Conservation (phyloP, 1,139 yeast species). For the Trichomonascaceae sp. region DNA sequence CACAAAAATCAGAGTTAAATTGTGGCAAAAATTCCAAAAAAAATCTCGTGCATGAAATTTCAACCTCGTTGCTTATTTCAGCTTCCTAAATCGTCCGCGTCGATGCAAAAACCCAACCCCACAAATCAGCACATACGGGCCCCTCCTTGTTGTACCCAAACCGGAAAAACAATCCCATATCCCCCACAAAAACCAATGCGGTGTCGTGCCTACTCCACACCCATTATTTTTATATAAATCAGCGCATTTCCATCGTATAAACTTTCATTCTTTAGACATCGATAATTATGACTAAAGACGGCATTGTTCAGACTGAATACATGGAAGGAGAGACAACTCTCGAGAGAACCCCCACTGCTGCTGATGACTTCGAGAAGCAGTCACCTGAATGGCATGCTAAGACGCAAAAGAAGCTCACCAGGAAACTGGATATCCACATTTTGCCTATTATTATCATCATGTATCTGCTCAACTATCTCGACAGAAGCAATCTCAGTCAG, state of each 20-base stretch:
- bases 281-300: not conserved
- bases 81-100: not conserved
- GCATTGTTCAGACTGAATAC: not conserved
- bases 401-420: slow-evolving; percentile 3
- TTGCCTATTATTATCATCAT: slow-evolving; percentile 37
- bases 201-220: not conserved
- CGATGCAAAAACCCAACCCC: not conserved
- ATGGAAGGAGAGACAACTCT: not conserved
- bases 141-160: not conserved
- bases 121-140: not conserved
- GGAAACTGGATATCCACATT: slow-evolving; percentile 22
- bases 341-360: not conserved
- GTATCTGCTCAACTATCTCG: slow-evolving; percentile 50
- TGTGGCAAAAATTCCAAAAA: no score
- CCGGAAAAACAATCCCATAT: not conserved
- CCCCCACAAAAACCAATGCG: not conserved
- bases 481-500: slow-evolving; percentile 54
- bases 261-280: not conserved
- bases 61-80: not conserved
- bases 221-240: not conserved
- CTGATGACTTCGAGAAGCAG: not conserved
- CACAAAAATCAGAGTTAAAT: no score
- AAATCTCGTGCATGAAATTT: no score
- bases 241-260: not conserved
- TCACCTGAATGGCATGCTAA: not conserved